Base-by-base conservation (phyloP, 805 yeast genomes). In the Saturnispora serradocipensis region DNA sequence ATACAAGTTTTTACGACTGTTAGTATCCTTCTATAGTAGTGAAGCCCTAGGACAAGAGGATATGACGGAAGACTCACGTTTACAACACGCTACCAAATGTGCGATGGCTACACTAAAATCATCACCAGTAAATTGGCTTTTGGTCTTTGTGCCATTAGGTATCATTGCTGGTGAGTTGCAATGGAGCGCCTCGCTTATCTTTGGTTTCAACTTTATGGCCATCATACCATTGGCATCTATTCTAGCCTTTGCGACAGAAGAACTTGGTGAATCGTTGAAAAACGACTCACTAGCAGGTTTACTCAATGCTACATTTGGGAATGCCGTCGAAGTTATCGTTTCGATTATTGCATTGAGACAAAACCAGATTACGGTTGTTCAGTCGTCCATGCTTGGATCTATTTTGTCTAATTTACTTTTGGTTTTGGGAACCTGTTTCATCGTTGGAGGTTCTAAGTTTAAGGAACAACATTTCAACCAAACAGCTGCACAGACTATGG, bases 401-500 rank as follows among this genome's bases (percentile, higher is more conserved):
- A 87, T 93, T 55, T 73, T 93, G 53, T 87, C 96, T 46, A 93
- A 93, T 70, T 71, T 90, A 60, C 72, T 93, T 54, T 74, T 93
- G 51, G 99, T 93, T 3, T 74, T 93, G 49, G 99, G 99, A n/a
- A 86, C 95, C 67, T 89, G 97, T 65, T 93, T 93, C 64, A 69
- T 91, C 15, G 89, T 86, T 42, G 99, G 99, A 52, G 99, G 99
- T 16, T 77, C 83, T 65, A 84, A 86, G 58, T 79, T 93, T 56
- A 75, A 84, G 36, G 93, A 86, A 66, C 98, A 93, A 68, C 76
- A 76, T 1, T 93, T 93, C 72, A 89, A 89, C 72, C 95, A 87
- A 68, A 91, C 98, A 0, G 97, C 90, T 7, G 99, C 99, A 4
- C 98, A 93, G 69, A 90, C 98, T 7, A 93, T 93, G 99, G 80